Evolutionary conservation across 2,329 filamentous ascomycete genomes (phyloP).

Genomic region (Sphaerulina populicola): DNA sequence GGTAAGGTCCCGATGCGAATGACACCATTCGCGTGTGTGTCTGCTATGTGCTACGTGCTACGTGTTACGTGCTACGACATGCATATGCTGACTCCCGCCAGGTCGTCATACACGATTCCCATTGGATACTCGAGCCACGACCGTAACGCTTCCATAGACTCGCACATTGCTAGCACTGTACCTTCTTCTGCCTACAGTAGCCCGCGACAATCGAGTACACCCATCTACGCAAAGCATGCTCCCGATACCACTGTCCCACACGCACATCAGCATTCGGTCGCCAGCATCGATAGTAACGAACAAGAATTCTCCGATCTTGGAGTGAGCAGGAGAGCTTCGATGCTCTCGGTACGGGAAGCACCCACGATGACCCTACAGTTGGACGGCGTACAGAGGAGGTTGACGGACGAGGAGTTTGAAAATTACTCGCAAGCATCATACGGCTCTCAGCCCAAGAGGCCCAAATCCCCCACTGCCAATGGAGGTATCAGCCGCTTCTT

Average conservation of each 20-base stretch:
- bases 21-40: neutral
- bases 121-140: conserved; percentile 16
- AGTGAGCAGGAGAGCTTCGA: conserved; percentile 17
- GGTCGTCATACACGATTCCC: conserved; percentile 16
- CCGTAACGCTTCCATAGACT: conserved; percentile 25
- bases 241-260: conserved; percentile 21
- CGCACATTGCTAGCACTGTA: conserved; percentile 20
- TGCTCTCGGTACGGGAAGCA: conserved; percentile 22
- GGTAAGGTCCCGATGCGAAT: conserved; percentile 2
- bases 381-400: conserved; percentile 30
- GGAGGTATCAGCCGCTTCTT: conserved; percentile 57
- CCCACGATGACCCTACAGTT: conserved; percentile 31
- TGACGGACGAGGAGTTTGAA: conserved; percentile 29
- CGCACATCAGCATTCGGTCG: conserved; percentile 22
- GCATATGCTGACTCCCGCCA: conserved; percentile 9
- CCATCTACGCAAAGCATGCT: conserved; percentile 26
- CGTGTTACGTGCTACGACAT: conserved; percentile 21
- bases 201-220: conserved; percentile 23
- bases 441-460: conserved; percentile 27
- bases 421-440: conserved; percentile 18
- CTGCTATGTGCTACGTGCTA: neutral
- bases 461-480: conserved; percentile 39
- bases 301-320: conserved; percentile 13
- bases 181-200: conserved; percentile 23
- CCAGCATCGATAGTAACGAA: conserved; percentile 23